A percentile compares a stretch with the other conserved stretches of the same genome.
phyloP scores from a whole-genome alignment of 352 stramenopile genomes.

The Globisporangium recalcitrans region DNA sequence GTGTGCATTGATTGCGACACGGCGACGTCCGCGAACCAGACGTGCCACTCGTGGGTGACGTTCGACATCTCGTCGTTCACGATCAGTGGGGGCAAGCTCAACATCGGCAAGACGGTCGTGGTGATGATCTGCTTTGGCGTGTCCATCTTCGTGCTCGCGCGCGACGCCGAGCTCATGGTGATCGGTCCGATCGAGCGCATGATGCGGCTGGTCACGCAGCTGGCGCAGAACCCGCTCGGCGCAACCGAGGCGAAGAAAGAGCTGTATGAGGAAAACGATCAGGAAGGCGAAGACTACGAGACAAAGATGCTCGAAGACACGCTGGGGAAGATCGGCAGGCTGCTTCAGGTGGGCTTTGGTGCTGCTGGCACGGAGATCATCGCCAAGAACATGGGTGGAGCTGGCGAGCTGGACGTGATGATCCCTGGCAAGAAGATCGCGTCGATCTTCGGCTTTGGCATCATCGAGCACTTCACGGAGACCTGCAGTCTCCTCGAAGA shows the following conservation, averaged over 20 bases:
- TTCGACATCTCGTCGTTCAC: constrained; percentile 67
- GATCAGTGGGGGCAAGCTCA: constrained; percentile 42
- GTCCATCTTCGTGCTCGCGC: constrained; percentile 90
- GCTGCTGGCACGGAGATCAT: constrained; percentile 97
- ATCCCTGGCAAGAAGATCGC: constrained; percentile 96
- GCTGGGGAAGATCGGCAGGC: constrained; percentile 90
- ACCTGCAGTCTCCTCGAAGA: constrained; percentile 90
- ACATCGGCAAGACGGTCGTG: constrained; percentile 84
- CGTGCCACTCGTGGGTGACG: constrained; percentile 64
- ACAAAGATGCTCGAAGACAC: constrained; percentile 95
- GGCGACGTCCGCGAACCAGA: constrained; percentile 22
- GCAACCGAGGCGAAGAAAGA: constrained; percentile 64
- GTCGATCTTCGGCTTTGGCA: constrained; percentile 95
- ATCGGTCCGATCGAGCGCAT: constrained; percentile 96
- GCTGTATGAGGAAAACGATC: constrained; percentile 70
- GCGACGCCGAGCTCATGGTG: constrained; percentile 92
- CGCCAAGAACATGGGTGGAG: constrained; percentile 94
- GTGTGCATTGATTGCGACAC: constrained; percentile 47
- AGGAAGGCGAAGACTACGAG: constrained; percentile 87
- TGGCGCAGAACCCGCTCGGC: constrained; percentile 61
- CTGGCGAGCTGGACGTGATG: constrained; percentile 94
- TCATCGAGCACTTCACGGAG: constrained; percentile 95
- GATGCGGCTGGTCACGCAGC: constrained; percentile 81
- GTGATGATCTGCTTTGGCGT: constrained; percentile 90
- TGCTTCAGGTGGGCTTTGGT: constrained; percentile 96